These are phyloP conservation scores for Yamadazyma pseudoaaseri DNA, from an alignment of 1,139 yeast genomes.

Conservation along the genomic window DNA sequence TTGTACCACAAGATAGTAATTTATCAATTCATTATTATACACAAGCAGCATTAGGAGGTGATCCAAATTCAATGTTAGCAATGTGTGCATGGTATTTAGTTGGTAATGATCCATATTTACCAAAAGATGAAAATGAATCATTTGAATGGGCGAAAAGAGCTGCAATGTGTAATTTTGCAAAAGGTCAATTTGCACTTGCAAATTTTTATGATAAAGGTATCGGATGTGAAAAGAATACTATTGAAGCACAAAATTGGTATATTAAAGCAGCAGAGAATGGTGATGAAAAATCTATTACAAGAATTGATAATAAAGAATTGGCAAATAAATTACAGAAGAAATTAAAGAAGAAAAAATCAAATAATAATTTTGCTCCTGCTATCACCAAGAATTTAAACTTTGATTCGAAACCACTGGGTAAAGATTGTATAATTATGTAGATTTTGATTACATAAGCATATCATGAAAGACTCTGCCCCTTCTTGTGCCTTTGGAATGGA, in stretches of 20 bases:
- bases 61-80: slow-evolving; percentile 86
- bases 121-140: slow-evolving; percentile 80
- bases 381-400: slow-evolving; percentile 7
- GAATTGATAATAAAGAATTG: slow-evolving; percentile 34
- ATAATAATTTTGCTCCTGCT: slow-evolving; percentile 3
- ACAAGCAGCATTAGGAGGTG: slow-evolving; percentile 86
- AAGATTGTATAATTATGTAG: slow-evolving; percentile 44
- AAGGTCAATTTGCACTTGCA: slow-evolving; percentile 87
- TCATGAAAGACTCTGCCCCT: no score
- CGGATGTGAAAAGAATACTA: slow-evolving; percentile 65
- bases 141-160: slow-evolving; percentile 94
- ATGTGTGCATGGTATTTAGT: slow-evolving; percentile 96
- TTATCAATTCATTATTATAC: slow-evolving; percentile 91
- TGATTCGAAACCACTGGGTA: slow-evolving; percentile 25
- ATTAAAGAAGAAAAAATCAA: slow-evolving; percentile 23
- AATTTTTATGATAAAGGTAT: slow-evolving; percentile 85
- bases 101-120: slow-evolving; percentile 81
- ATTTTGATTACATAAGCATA: no score
- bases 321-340: slow-evolving; percentile 31
- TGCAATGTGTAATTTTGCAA: slow-evolving; percentile 68
- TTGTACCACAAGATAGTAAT: slow-evolving; percentile 79
- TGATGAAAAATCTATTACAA: slow-evolving; percentile 58
- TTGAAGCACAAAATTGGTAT: slow-evolving; percentile 73
- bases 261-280: slow-evolving; percentile 71
- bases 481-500: no score